These are phyloP conservation scores for Solanum pinnatisectum DNA, from an alignment of 257 asterid genomes.

Conservation along the genomic window DNA sequence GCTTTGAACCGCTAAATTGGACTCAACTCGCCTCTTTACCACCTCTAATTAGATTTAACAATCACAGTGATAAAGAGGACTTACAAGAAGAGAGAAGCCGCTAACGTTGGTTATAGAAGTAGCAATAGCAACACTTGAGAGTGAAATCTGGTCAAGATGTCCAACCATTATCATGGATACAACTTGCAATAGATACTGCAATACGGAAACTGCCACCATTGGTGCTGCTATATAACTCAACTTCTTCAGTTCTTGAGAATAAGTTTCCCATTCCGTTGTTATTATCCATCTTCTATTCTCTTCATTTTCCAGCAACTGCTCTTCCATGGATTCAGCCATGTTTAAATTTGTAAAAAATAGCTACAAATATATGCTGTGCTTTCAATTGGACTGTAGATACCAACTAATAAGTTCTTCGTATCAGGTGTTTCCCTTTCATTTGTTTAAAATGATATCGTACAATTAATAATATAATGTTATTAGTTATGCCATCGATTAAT, in stretches of 20 bases:
- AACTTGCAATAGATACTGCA: constrained; percentile 35
- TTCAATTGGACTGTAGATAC: neutral
- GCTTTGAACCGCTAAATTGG: no score
- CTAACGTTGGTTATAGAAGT: constrained; percentile 32
- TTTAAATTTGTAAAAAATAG: neutral
- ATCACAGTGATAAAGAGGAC: neutral
- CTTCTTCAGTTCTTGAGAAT: constrained; percentile 23
- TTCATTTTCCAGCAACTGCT: constrained; percentile 1
- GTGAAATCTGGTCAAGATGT: constrained; percentile 27
- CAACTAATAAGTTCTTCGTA: neutral
- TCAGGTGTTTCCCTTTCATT: neutral
- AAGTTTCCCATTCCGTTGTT: neutral
- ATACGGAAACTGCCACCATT: constrained; percentile 32
- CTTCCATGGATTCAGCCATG: neutral
- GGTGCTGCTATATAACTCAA: constrained; percentile 34
- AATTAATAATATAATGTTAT: neutral
- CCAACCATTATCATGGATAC: constrained; percentile 43
- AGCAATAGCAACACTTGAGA: constrained; percentile 37
- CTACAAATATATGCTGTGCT: neutral
- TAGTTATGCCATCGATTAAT: neutral
- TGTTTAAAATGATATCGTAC: neutral
- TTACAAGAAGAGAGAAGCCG: constrained; percentile 35
- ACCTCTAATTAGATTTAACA: no score
- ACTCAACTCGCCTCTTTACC: no score
- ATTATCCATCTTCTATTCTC: neutral